Conservation (phyloP, 2,329 filamentous ascomycete species). For the Periglandula ipomoeae region DNA sequence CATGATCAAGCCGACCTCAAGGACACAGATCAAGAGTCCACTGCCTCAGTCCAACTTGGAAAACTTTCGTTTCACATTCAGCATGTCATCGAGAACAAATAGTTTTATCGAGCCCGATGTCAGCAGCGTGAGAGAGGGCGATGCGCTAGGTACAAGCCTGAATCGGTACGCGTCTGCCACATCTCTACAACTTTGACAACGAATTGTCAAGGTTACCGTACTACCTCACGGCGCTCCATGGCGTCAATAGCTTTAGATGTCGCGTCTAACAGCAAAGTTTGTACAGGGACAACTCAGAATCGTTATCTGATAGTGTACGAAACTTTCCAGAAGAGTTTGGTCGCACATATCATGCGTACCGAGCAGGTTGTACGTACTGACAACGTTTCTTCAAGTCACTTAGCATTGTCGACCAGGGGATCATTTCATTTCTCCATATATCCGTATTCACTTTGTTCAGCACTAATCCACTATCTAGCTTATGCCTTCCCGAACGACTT, state of each 20-base stretch:
- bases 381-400: neutral
- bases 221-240: too few species aligned
- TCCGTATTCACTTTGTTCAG: too few species aligned
- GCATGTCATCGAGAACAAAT: constrained; percentile 16
- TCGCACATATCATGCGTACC: constrained; percentile 38
- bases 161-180: neutral
- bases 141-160: neutral
- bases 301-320: constrained; percentile 32
- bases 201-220: too few species aligned
- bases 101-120: constrained; percentile 26
- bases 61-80: constrained; percentile 26
- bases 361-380: constrained; percentile 33
- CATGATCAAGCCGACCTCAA: neutral
- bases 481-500: constrained; percentile 38
- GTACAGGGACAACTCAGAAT: constrained; percentile 21
- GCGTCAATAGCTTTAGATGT: neutral
- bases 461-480: constrained; percentile 20
- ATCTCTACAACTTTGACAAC: neutral
- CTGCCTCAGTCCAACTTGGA: neutral
- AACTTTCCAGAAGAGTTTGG: constrained; percentile 34
- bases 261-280: neutral
- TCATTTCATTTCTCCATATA: too few species aligned
- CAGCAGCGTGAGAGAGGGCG: neutral
- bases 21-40: neutral
- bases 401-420: neutral